A percentile compares a stretch with the other conserved stretches of the same genome.
Evolutionary conservation across 1,139 yeast genomes (phyloP).

Genomic region (Suhomyces terraborum): DNA sequence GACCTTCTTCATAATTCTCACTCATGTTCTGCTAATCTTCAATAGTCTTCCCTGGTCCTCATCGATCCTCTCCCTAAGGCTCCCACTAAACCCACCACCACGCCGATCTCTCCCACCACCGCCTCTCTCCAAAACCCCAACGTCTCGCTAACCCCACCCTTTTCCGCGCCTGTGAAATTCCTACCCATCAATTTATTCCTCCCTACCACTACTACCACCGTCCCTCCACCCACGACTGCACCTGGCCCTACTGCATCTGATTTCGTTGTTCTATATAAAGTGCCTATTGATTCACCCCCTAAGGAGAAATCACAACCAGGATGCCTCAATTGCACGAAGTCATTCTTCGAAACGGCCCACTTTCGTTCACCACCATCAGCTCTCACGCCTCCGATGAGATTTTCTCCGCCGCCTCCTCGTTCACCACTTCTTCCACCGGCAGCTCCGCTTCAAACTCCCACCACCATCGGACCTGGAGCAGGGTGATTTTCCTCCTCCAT

Average conservation of each 20-base stretch:
- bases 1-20: too few species aligned
- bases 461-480: slow-evolving; percentile 24
- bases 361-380: slow-evolving; percentile 32
- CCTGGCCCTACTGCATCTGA: slow-evolving; percentile 1
- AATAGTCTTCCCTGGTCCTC: too few species aligned
- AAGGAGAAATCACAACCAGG: not conserved
- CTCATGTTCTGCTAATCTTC: too few species aligned
- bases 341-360: slow-evolving; percentile 25
- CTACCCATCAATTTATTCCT: not conserved
- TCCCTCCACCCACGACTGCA: too few species aligned
- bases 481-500: slow-evolving; percentile 39
- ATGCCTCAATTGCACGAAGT: slow-evolving; percentile 15
- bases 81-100: too few species aligned
- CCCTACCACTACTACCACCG: too few species aligned
- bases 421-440: not conserved
- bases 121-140: not conserved
- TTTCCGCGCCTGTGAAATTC: not conserved
- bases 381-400: slow-evolving; percentile 23
- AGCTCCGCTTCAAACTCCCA: too few species aligned
- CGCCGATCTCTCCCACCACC: not conserved
- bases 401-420: slow-evolving; percentile 13
- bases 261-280: not conserved
- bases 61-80: too few species aligned
- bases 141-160: not conserved
- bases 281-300: too few species aligned